Percentiles rank a stretch among this genome's conserved stretches.
Conservation (phyloP, 2,329 filamentous ascomycete species). For the Colletotrichum sp. region DNA sequence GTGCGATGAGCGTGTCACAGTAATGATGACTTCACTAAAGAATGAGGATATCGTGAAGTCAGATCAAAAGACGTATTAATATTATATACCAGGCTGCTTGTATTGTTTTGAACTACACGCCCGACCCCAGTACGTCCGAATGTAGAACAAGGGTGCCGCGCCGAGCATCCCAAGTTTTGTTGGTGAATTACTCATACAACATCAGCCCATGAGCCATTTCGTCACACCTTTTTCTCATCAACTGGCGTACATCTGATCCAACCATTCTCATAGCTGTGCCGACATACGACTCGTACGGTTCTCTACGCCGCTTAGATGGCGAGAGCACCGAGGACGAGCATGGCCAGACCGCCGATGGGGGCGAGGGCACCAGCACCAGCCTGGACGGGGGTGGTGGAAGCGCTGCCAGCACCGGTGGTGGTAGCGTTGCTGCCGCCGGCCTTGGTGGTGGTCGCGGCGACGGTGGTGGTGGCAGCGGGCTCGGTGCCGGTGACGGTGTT, state of each 20-base stretch:
- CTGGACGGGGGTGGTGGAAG: background rate
- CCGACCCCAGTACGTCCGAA: background rate
- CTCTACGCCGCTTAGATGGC: conserved; percentile 5
- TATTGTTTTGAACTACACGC: background rate
- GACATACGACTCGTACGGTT: background rate
- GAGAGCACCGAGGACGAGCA: conserved; percentile 19
- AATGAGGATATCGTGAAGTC: background rate
- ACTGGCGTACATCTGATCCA: too few relatives aligned
- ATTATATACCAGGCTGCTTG: background rate
- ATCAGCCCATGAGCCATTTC: background rate
- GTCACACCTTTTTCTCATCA: background rate
- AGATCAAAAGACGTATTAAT: background rate
- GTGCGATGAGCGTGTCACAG: background rate
- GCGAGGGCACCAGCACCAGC: conserved; percentile 17
- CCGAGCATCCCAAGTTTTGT: background rate
- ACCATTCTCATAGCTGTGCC: background rate
- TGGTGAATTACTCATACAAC: background rate
- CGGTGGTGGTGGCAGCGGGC: background rate
- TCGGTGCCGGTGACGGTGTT: conserved; percentile 12
- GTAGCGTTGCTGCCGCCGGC: conserved; percentile 5
- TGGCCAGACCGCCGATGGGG: conserved; percentile 17
- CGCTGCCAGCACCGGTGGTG: conserved; percentile 17
- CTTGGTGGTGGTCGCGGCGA: conserved; percentile 4
- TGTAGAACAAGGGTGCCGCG: background rate
- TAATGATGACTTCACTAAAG: background rate